phyloP scores from a whole-genome alignment of 164 flowering plant genomes.

The Paratinospora sagittata region DNA sequence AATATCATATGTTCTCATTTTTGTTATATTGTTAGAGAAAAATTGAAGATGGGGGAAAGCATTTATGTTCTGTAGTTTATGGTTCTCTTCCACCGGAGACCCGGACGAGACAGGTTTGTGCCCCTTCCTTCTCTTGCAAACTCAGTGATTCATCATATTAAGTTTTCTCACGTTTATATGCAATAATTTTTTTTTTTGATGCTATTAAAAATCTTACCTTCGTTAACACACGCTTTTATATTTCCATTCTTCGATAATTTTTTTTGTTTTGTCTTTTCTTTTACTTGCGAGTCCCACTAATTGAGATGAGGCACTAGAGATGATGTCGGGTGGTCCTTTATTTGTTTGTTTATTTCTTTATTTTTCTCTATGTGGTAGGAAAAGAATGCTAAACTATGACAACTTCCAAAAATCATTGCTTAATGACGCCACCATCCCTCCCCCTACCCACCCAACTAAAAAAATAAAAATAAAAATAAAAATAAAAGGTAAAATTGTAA shows the following conservation, averaged over 20 bases:
- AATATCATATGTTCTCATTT: conserved; percentile 2
- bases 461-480: too few relatives aligned
- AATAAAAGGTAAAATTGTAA: too few relatives aligned
- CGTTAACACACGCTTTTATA: not conserved
- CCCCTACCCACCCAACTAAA: too few relatives aligned
- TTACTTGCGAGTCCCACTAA: not conserved
- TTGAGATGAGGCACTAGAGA: not conserved
- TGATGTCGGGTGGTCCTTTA: not conserved
- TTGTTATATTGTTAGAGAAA: conserved; percentile 35
- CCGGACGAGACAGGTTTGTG: conserved; percentile 82
- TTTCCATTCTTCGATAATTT: not conserved
- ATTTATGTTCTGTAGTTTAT: conserved; percentile 90
- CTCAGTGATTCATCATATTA: not conserved
- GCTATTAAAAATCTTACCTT: not conserved
- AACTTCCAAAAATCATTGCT: too few relatives aligned
- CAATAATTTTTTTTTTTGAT: not conserved
- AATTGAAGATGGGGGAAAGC: conserved; percentile 60
- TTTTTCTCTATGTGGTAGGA: too few relatives aligned
- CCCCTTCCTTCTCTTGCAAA: conserved; percentile 3
- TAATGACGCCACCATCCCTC: too few relatives aligned
- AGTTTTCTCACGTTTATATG: not conserved
- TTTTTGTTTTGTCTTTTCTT: not conserved
- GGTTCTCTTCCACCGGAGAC: conserved; percentile 98
- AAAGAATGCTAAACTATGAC: too few relatives aligned
- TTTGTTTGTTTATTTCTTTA: not conserved